phyloP scores from a whole-genome alignment of 2,329 filamentous ascomycete species.

The Pestalotiopsis sp. region DNA sequence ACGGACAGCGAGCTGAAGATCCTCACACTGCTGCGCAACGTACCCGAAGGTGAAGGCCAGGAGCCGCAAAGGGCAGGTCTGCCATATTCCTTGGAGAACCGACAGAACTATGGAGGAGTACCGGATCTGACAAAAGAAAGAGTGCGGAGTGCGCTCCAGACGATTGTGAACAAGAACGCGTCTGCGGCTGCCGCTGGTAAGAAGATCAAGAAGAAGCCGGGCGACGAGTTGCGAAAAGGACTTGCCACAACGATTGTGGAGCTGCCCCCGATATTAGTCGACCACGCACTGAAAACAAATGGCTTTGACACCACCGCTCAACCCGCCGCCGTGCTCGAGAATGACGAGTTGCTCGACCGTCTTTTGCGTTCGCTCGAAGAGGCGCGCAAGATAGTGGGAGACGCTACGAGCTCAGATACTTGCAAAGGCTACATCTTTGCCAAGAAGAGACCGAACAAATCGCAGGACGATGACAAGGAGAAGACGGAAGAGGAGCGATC shows the following conservation, averaged over 20 bases:
- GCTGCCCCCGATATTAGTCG: constrained; percentile 82
- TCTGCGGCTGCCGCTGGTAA: constrained; percentile 56
- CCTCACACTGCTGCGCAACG: constrained; percentile 77
- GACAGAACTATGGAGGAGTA: constrained; percentile 81
- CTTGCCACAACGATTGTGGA: constrained; percentile 86
- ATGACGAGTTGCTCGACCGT: constrained; percentile 64
- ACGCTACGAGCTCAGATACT: constrained; percentile 66
- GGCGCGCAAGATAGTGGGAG: constrained; percentile 69
- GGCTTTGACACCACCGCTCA: constrained; percentile 70
- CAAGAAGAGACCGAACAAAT: constrained; percentile 50
- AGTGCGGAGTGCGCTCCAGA: constrained; percentile 69
- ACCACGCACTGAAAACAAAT: constrained; percentile 76
- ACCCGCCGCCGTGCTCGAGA: constrained; percentile 70
- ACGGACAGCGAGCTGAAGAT: constrained; percentile 86
- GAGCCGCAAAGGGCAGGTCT: constrained; percentile 79
- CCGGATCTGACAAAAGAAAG: constrained; percentile 76
- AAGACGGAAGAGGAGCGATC: constrained; percentile 39
- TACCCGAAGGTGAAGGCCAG: constrained; percentile 80
- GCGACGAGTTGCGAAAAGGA: constrained; percentile 77
- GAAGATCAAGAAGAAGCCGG: constrained; percentile 72
- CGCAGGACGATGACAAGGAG: constrained; percentile 29
- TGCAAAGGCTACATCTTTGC: constrained; percentile 89
- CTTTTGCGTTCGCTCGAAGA: constrained; percentile 71
- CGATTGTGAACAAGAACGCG: constrained; percentile 62
- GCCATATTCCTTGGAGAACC: constrained; percentile 77